phyloP scores from a whole-genome alignment of 2,329 filamentous ascomycete genomes.

The Talaromyces marneffei region DNA sequence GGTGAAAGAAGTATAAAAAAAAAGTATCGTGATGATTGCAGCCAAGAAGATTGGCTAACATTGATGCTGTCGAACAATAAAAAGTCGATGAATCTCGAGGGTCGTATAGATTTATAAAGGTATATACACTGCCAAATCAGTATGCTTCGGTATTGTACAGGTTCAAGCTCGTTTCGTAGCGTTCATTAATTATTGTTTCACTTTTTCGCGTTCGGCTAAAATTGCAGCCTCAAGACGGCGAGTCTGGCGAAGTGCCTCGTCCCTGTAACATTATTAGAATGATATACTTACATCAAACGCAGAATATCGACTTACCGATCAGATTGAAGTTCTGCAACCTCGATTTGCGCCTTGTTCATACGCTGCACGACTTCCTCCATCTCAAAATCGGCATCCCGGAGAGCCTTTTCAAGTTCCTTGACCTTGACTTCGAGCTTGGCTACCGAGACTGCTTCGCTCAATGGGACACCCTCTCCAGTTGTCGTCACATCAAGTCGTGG shows the following conservation, averaged over 20 bases:
- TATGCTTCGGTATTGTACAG: constrained; percentile 6
- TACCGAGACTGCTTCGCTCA: constrained; percentile 67
- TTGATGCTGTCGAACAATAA: not conserved
- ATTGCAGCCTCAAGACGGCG: constrained; percentile 63
- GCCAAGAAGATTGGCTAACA: not conserved
- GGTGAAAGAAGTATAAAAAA: not conserved
- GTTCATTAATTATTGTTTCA: constrained; percentile 36
- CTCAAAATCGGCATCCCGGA: constrained; percentile 68
- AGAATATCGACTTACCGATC: constrained; percentile 37
- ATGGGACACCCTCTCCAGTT: constrained; percentile 53
- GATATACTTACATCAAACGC: not conserved
- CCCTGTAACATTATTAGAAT: constrained; percentile 38
- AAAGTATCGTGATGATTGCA: not conserved
- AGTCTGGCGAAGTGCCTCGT: constrained; percentile 68
- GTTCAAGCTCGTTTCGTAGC: constrained; percentile 9
- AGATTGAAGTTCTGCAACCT: constrained; percentile 69
- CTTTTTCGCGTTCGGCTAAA: constrained; percentile 56
- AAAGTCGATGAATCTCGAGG: not conserved
- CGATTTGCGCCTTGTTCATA: constrained; percentile 78
- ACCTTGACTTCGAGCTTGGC: constrained; percentile 72
- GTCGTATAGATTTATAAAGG: not conserved
- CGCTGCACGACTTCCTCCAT: constrained; percentile 78
- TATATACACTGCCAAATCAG: not conserved
- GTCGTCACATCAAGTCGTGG: constrained; percentile 57
- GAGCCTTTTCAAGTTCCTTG: constrained; percentile 74